Base-by-base conservation (phyloP, 2,329 filamentous ascomycete genomes). In the Penicillium aurantiogriseum region DNA sequence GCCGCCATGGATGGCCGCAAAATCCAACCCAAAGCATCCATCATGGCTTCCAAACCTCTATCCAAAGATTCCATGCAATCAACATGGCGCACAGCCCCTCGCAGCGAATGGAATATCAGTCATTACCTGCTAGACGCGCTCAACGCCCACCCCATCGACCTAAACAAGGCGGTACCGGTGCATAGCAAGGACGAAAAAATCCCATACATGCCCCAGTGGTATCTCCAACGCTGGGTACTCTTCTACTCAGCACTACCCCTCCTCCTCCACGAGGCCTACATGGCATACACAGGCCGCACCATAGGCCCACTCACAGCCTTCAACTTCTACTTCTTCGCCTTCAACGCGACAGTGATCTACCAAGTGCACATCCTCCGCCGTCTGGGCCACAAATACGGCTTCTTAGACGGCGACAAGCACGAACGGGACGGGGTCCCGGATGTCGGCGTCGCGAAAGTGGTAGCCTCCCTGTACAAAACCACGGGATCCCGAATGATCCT, bases 121-220 rank as follows among this genome's bases (percentile, higher is more conserved):
- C 69, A 70, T 59, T 63, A 63, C 60, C 50, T 65, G 29, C 50
- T 71, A 5, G 66, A 71, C 21, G 31, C 60, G 23, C 58, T 70
- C 21, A 67, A 71, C 33, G 65, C 59, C 46, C 61, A 71, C 39
- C 68, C 63, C 13, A 58, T 63, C 48, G 62, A 65, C n/a, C 52
- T 66, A 25, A 54, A 64, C 49, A 63, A 67, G 46, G 63, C 68
- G 43, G 54, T 71, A 10, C 78, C 77, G 0, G 69, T 77, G 2
- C 74, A 78, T 61, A 47, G 64, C 11, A 80, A 80, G 63, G 68
- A 68, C 1, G 77, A 80, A 38, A 74, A 74, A 38, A 61, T 80
- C 4, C 77, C 77, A 0, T 70, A 73, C 50, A 60, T 78, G 25
- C 66, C 74, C 0, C 69, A 77, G 31, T 71, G 64, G 62, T 69